Evolutionary conservation across 768 basidiomycete species (phyloP).

Genomic region (Serendipita sp.): DNA sequence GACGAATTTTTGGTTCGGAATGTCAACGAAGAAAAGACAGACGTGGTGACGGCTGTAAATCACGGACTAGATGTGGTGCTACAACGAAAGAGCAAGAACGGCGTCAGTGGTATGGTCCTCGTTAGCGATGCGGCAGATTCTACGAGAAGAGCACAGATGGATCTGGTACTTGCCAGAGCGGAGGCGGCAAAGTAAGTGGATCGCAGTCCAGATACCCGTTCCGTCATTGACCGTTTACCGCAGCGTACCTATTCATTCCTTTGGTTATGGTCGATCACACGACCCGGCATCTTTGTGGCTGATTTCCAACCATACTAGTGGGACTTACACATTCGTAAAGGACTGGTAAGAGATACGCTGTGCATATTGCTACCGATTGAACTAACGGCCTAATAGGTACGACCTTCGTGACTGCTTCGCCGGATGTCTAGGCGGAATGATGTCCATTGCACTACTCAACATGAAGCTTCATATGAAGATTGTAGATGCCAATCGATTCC

Average conservation of each 20-base stretch:
- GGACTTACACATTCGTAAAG: constrained; percentile 95
- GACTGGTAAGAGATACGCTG: constrained; percentile 41
- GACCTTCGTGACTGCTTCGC: constrained; percentile 84
- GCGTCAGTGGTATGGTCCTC: constrained; percentile 79
- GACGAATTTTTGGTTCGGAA: constrained; percentile 53
- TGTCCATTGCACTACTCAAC: constrained; percentile 81
- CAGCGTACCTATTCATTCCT: constrained; percentile 82
- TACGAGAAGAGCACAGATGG: constrained; percentile 92
- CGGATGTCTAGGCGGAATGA: constrained; percentile 90
- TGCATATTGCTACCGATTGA: not conserved
- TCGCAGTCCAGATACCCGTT: not conserved
- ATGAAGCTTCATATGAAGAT: constrained; percentile 95
- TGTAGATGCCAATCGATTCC: constrained; percentile 78
- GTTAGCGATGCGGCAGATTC: constrained; percentile 87
- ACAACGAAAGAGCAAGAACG: constrained; percentile 84
- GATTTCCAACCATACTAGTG: constrained; percentile 94
- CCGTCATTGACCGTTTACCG: not conserved
- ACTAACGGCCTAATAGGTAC: constrained; percentile 26
- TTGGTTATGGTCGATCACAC: constrained; percentile 92
- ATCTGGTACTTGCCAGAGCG: constrained; percentile 87
- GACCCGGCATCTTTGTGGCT: constrained; percentile 97
- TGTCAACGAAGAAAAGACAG: constrained; percentile 83
- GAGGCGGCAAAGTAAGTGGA: constrained; percentile 66
- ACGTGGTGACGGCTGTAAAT: constrained; percentile 97
- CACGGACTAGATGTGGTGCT: constrained; percentile 91